Conservation (phyloP, 371 early-diverging fungal species). For the Quaeritorhiza haematococci region DNA sequence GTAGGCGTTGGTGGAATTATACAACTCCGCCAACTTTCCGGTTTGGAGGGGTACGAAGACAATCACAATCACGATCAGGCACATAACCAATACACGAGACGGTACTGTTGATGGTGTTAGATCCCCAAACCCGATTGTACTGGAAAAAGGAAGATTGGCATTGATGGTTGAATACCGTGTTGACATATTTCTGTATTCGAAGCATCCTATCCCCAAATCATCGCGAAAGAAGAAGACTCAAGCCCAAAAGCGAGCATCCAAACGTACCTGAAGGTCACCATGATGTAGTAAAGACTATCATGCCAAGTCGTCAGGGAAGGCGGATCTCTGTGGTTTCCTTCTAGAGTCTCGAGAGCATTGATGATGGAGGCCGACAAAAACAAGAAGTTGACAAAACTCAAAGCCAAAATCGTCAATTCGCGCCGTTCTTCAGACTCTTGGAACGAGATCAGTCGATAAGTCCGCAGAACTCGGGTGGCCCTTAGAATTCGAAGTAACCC, state of each 20-base stretch:
- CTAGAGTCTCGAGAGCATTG: constrained; percentile 40
- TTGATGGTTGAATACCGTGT: too few relatives aligned
- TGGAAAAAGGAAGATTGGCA: too few relatives aligned
- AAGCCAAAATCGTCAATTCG: constrained; percentile 36
- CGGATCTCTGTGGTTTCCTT: constrained; percentile 4
- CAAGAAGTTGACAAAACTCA: constrained; percentile 44
- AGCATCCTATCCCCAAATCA: too few relatives aligned
- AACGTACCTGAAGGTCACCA: constrained; percentile 39
- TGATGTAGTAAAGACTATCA: constrained; percentile 46
- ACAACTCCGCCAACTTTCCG: constrained; percentile 37
- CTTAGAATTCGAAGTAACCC: constrained; percentile 44
- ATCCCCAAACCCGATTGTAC: constrained; percentile 49
- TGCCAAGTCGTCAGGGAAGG: constrained; percentile 39
- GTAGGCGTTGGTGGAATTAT: constrained; percentile 31
- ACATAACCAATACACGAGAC: constrained; percentile 39
- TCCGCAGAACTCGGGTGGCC: constrained; percentile 39
- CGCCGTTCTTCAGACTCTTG: constrained; percentile 40
- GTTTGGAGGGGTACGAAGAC: constrained; percentile 43
- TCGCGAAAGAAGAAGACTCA: too few relatives aligned
- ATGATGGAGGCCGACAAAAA: constrained; percentile 44
- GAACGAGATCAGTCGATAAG: constrained; percentile 41
- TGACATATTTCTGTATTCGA: too few relatives aligned
- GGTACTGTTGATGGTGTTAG: constrained; percentile 37
- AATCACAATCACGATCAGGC: constrained; percentile 42
- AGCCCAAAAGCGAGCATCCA: background rate